phyloP scores from a whole-genome alignment of 805 yeast genomes.

The Priceomyces haplophilus region DNA sequence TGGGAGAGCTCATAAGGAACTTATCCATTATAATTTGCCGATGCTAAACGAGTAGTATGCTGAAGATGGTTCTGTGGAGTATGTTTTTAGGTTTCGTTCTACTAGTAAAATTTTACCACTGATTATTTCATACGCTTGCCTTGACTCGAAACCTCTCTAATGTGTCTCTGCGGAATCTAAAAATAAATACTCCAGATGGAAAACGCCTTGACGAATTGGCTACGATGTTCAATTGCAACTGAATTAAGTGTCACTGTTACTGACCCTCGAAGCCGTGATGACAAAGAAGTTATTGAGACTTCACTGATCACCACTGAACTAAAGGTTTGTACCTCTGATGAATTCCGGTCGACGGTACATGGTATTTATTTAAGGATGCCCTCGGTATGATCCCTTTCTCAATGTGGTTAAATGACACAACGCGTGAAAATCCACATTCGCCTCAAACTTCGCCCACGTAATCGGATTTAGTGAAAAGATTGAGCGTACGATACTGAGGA shows the following conservation, averaged over 20 bases:
- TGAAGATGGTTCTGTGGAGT: background rate
- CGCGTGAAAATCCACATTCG: background rate
- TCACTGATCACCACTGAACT: constrained; percentile 1
- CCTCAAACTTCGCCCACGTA: too few relatives aligned
- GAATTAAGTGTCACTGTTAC: background rate
- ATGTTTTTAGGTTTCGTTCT: background rate
- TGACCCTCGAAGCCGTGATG: background rate
- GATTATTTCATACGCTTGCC: background rate
- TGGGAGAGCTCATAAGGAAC: constrained; percentile 39
- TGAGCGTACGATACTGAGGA: too few relatives aligned
- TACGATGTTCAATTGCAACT: background rate
- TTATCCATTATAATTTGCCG: constrained; percentile 28
- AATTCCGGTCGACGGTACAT: background rate
- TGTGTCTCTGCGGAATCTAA: background rate
- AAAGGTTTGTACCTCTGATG: constrained; percentile 1
- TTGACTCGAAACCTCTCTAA: background rate
- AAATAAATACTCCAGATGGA: background rate
- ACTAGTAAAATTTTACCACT: constrained; percentile 1
- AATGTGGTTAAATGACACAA: background rate
- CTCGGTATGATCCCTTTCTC: background rate
- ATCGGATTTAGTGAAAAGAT: too few relatives aligned
- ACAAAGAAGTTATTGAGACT: background rate
- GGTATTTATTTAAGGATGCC: background rate
- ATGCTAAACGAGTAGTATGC: background rate
- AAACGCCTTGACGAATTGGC: background rate